These are phyloP conservation scores for Botrytis fabae DNA, from an alignment of 2,329 filamentous ascomycete genomes.

Conservation along the genomic window DNA sequence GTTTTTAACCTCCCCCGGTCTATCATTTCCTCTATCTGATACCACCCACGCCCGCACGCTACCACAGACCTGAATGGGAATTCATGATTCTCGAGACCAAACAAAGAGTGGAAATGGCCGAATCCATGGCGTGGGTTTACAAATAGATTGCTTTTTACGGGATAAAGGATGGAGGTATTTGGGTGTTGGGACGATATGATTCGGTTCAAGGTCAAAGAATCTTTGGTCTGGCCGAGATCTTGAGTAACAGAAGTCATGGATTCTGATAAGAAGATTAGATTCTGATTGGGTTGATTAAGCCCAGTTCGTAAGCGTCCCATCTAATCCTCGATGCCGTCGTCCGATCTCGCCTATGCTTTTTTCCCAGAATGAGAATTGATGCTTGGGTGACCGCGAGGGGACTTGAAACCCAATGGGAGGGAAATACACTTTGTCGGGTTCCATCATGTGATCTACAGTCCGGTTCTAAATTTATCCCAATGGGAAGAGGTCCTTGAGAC, in stretches of 20 bases:
- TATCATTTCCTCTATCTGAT: slow-evolving; percentile 12
- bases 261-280: slow-evolving; percentile 14
- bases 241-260: slow-evolving; percentile 13
- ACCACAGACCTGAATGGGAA: not conserved
- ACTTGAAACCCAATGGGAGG: not conserved
- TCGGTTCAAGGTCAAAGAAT: slow-evolving; percentile 6
- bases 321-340: slow-evolving; percentile 3
- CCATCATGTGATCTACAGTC: slow-evolving; percentile 2
- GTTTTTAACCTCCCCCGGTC: not conserved
- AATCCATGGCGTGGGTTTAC: slow-evolving; percentile 25
- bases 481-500: not conserved
- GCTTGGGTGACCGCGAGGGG: not conserved
- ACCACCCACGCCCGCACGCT: not conserved
- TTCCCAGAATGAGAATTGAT: not conserved
- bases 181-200: slow-evolving; percentile 1
- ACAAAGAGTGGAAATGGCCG: slow-evolving; percentile 21
- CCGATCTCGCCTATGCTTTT: slow-evolving; percentile 17
- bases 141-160: slow-evolving; percentile 33
- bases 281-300: slow-evolving; percentile 16
- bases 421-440: slow-evolving; percentile 13
- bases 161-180: slow-evolving; percentile 23
- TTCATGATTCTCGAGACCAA: not conserved
- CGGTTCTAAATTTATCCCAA: slow-evolving; percentile 4
- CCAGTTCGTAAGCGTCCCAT: slow-evolving; percentile 17
- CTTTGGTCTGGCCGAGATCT: not conserved